These are phyloP conservation scores for Candida ficus DNA, from an alignment of 805 yeast species.

Conservation along the genomic window DNA sequence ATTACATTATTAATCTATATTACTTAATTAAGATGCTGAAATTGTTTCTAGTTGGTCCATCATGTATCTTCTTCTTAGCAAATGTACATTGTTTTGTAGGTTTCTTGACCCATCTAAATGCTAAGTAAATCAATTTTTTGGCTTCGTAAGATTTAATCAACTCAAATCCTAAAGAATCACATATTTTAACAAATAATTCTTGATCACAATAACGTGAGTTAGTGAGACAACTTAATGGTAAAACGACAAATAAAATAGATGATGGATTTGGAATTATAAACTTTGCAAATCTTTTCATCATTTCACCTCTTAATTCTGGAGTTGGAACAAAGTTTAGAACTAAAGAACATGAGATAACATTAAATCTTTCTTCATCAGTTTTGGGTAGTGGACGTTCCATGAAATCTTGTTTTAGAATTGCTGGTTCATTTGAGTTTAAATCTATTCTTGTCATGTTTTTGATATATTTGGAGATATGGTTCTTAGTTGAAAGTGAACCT, in stretches of 20 bases:
- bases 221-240: conserved; percentile 81
- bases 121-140: conserved; percentile 68
- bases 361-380: conserved; percentile 41
- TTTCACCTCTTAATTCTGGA: conserved; percentile 64
- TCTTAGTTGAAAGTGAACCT: conserved; percentile 70
- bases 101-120: conserved; percentile 46
- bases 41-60: conserved; percentile 63
- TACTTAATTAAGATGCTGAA: conserved; percentile 46
- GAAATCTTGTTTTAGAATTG: conserved; percentile 74
- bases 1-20: background rate
- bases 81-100: conserved; percentile 1
- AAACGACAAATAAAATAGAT: conserved; percentile 61
- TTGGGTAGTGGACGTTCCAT: conserved; percentile 67
- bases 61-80: conserved; percentile 45
- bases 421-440: conserved; percentile 71
- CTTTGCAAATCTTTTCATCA: conserved; percentile 56
- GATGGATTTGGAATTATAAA: conserved; percentile 38
- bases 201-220: conserved; percentile 77
- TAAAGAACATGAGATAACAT: conserved; percentile 73
- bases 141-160: conserved; percentile 48
- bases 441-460: conserved; percentile 55
- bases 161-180: conserved; percentile 57
- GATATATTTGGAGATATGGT: conserved; percentile 46
- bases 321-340: conserved; percentile 87
- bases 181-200: conserved; percentile 36